Percentiles rank a stretch among this genome's conserved stretches.
Evolutionary conservation across 805 yeast genomes (phyloP).

Genomic region (Suhomyces kilbournensis): DNA sequence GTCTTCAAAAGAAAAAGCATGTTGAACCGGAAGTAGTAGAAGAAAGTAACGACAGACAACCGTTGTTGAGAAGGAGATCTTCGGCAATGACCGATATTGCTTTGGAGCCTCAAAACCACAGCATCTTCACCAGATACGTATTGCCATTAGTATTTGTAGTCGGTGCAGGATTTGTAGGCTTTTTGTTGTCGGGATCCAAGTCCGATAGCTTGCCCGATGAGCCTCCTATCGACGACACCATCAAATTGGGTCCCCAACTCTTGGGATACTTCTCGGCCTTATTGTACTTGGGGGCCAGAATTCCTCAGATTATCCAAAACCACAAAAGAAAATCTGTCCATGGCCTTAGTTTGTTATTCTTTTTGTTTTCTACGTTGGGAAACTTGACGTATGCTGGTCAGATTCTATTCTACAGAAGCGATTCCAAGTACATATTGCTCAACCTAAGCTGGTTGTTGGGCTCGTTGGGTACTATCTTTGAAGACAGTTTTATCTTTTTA

Average conservation of each 20-base stretch:
- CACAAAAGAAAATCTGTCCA: conserved; percentile 71
- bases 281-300: conserved; percentile 63
- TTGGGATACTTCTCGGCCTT: conserved; percentile 69
- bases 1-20: conserved; percentile 41
- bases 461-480: conserved; percentile 71
- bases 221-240: conserved; percentile 16
- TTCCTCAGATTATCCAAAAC: conserved; percentile 85
- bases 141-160: conserved; percentile 62
- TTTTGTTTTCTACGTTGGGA: conserved; percentile 70
- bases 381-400: conserved; percentile 74
- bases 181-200: conserved; percentile 43
- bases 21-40: conserved; percentile 9
- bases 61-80: conserved; percentile 48
- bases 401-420: conserved; percentile 63
- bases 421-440: conserved; percentile 53
- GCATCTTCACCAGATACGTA: conserved; percentile 48
- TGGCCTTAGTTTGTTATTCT: conserved; percentile 82
- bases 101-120: conserved; percentile 44
- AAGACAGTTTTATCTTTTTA: conserved; percentile 62
- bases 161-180: conserved; percentile 62
- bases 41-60: conserved; percentile 12
- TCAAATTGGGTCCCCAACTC: conserved; percentile 56
- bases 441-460: conserved; percentile 79
- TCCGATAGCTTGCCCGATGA: conserved; percentile 18
- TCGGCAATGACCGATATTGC: conserved; percentile 51